A percentile compares a stretch with the other conserved stretches of the same genome.
phyloP scores from a whole-genome alignment of 345 rosid genomes.

The Rhizophora apiculata region DNA sequence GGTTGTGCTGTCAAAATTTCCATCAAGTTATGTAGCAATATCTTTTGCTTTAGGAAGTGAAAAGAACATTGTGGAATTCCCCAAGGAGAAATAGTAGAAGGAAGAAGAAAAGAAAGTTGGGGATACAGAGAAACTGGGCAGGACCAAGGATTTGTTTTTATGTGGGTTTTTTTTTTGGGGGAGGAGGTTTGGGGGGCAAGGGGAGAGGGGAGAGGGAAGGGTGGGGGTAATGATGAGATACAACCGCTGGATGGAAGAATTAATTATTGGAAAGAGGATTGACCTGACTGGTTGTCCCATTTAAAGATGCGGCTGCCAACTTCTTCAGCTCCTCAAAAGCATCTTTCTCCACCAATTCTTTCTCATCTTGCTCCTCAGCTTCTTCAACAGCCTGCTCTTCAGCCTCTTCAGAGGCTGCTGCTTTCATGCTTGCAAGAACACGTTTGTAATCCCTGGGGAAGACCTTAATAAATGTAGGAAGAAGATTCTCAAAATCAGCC shows the following conservation, averaged over 20 bases:
- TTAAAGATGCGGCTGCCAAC: constrained; percentile 61
- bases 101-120: too few relatives aligned
- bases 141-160: too few relatives aligned
- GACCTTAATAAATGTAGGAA: constrained; percentile 82
- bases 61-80: too few relatives aligned
- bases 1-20: background rate
- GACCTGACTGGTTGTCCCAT: constrained; percentile 46
- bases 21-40: background rate
- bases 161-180: too few relatives aligned
- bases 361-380: constrained; percentile 55
- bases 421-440: constrained; percentile 71
- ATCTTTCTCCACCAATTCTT: constrained; percentile 51
- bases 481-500: constrained; percentile 66
- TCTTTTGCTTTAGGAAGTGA: too few relatives aligned
- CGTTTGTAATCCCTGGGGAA: constrained; percentile 98
- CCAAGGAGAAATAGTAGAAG: too few relatives aligned
- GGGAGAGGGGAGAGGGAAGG: background rate
- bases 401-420: constrained; percentile 42
- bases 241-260: background rate
- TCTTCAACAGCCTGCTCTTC: constrained; percentile 42
- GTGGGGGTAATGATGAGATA: background rate
- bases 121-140: too few relatives aligned
- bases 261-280: background rate
- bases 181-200: too few relatives aligned
- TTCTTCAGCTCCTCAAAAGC: constrained; percentile 92